Base-by-base conservation (phyloP, 495 filamentous ascomycete genomes). In the Hyphodiscus hymeniophilus region DNA sequence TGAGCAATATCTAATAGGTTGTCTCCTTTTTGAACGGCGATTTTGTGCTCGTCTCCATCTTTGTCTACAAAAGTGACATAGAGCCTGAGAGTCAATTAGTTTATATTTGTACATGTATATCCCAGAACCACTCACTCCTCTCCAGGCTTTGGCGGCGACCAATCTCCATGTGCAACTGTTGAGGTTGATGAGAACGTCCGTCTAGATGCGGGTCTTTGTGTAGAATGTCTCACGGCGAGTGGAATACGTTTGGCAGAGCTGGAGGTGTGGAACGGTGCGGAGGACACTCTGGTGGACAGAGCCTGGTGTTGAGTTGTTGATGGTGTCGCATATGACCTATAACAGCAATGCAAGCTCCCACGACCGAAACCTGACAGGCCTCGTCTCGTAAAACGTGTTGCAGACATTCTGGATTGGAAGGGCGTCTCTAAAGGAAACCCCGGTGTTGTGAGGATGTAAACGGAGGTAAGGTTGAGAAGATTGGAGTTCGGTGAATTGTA, bases 1-100 rank as follows among this genome's bases (percentile, higher is more conserved):
- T 96, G 91, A 15, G 92, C 92, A 55, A 98, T 92, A 56, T 95
- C 89, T 28, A 98, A 71, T 41, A 98, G 66, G 62, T 98, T 97
- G 63, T 95, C 87, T 24, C 92, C 94, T 59, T 82, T 77, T 3
- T 79, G 68, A 10, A 95, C 89, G 55, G 86, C 81, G 58, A 95
- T 75, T 38, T 79, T 83, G 60, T 85, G 75, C 57, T 79, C 72
- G 3, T 74, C 68, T 18, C 79, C 79, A n/a, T 97, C 89, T 65
- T 97, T 97, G 66, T 96, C 89, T 56, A 98, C 77, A 63, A 97
- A 95, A 2, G 89, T 89, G 10, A 98, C 77, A 54, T 85, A 82
- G 51, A 94, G 79, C 61, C 91, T 97, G 60, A 39, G 16, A 40
- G 8, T 21, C n/a, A 10, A 34, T 55, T 45, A 53, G 51, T 24